Percentiles rank a stretch among this genome's conserved stretches.
These are phyloP conservation scores for Camellia oleifera DNA, from an alignment of 179 eudicot species.

Conservation along the genomic window DNA sequence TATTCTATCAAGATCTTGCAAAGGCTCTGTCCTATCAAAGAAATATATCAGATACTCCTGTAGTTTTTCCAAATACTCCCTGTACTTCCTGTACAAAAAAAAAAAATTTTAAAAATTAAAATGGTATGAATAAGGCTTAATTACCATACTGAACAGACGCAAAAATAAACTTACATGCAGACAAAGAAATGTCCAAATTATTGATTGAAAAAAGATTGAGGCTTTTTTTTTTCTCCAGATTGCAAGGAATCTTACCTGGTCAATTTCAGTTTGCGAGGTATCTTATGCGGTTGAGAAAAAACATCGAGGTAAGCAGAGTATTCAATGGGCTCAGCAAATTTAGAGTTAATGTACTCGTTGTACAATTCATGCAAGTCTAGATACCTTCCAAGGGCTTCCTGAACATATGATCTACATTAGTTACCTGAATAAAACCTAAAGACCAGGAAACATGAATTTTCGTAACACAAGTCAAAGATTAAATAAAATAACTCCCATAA, in stretches of 20 bases:
- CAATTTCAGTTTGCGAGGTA: conserved; percentile 62
- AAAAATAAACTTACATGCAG: not conserved
- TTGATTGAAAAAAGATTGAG: not conserved
- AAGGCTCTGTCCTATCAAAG: conserved; percentile 89
- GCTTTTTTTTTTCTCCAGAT: not conserved
- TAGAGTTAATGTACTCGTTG: conserved; percentile 80
- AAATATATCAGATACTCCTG: conserved; percentile 75
- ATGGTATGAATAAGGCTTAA: not conserved
- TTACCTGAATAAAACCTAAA: not conserved
- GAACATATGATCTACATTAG: conserved; percentile 22
- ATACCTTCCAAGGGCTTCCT: conserved; percentile 91
- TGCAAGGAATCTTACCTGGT: conserved; percentile 44
- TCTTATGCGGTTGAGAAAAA: conserved; percentile 65
- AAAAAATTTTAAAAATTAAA: not conserved
- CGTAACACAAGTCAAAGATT: not conserved
- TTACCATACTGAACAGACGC: not conserved
- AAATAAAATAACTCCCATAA: not conserved
- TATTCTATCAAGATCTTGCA: conserved; percentile 91
- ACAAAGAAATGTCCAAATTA: not conserved
- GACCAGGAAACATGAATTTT: not conserved
- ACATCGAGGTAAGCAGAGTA: conserved; percentile 69
- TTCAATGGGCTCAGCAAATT: conserved; percentile 78
- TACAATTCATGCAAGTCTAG: conserved; percentile 90
- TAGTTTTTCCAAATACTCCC: conserved; percentile 69
- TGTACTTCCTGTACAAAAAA: conserved; percentile 63